phyloP scores from a whole-genome alignment of 1,284 basidiomycete genomes.

The Boletellus dicymbophilus region DNA sequence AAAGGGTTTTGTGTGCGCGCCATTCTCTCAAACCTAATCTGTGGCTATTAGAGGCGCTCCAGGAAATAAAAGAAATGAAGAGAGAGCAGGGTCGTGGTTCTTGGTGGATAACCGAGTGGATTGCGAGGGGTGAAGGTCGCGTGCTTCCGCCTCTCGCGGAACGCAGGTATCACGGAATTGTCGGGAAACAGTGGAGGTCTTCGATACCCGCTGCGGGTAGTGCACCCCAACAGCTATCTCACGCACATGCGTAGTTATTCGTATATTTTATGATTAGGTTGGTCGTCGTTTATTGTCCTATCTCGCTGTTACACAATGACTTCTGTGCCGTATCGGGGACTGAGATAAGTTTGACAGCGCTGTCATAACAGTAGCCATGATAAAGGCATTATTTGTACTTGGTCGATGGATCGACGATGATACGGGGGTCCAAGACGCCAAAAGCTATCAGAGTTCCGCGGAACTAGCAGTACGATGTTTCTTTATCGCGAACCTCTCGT shows the following conservation, averaged over 20 bases:
- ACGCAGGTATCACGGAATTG: slow-evolving; percentile 16
- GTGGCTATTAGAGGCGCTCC: slow-evolving; percentile 43
- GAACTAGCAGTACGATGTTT: too few species aligned
- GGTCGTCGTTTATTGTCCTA: background rate
- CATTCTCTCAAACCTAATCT: slow-evolving; percentile 29
- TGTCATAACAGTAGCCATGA: too few species aligned
- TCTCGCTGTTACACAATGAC: background rate
- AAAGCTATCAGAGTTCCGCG: too few species aligned
- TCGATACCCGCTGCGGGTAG: slow-evolving; percentile 1
- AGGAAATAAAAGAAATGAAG: slow-evolving; percentile 39
- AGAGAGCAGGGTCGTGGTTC: slow-evolving; percentile 28
- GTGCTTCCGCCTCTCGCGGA: slow-evolving; percentile 17
- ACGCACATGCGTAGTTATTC: slow-evolving; percentile 11
- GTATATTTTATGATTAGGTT: slow-evolving; percentile 4
- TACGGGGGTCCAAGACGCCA: too few species aligned
- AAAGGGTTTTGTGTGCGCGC: slow-evolving; percentile 20
- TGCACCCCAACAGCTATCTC: slow-evolving; percentile 3
- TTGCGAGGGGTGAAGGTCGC: slow-evolving; percentile 25
- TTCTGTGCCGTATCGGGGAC: too few species aligned
- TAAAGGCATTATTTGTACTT: too few species aligned
- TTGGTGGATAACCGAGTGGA: slow-evolving; percentile 32
- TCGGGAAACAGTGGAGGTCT: slow-evolving; percentile 1
- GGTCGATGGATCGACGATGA: too few species aligned
- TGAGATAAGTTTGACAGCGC: too few species aligned
- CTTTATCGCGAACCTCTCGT: too few species aligned